Evolutionary conservation across 805 yeast species (phyloP).

Genomic region (Lachancea meyersii): DNA sequence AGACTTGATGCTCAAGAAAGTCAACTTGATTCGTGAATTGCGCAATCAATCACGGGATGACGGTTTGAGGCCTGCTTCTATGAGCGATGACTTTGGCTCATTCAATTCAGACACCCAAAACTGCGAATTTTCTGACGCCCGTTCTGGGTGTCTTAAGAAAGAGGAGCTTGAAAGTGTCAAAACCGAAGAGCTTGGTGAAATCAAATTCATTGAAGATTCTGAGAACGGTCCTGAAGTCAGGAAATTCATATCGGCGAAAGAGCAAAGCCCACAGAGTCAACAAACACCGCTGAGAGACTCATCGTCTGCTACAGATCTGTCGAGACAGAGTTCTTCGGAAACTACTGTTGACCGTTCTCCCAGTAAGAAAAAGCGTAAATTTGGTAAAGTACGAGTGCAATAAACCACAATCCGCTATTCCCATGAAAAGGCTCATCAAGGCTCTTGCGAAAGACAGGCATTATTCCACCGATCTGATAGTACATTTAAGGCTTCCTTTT

Average conservation of each 20-base stretch:
- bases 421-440: neutral
- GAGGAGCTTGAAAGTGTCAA: neutral
- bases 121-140: neutral
- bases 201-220: neutral
- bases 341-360: constrained; percentile 6
- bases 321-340: neutral
- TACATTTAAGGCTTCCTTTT: constrained; percentile 19
- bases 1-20: neutral
- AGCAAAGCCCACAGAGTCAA: neutral
- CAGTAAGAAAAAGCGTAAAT: constrained; percentile 9
- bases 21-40: neutral
- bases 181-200: neutral
- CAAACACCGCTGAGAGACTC: neutral
- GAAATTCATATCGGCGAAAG: neutral
- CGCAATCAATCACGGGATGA: neutral
- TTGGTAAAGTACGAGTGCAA: constrained; percentile 3
- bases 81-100: neutral
- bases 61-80: neutral
- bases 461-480: constrained; percentile 4
- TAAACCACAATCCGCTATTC: neutral
- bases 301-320: neutral
- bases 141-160: neutral
- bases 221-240: neutral
- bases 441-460: neutral
- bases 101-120: neutral